These are phyloP conservation scores for Anisodus tanguticus DNA, from an alignment of 257 asterid genomes.

Conservation along the genomic window DNA sequence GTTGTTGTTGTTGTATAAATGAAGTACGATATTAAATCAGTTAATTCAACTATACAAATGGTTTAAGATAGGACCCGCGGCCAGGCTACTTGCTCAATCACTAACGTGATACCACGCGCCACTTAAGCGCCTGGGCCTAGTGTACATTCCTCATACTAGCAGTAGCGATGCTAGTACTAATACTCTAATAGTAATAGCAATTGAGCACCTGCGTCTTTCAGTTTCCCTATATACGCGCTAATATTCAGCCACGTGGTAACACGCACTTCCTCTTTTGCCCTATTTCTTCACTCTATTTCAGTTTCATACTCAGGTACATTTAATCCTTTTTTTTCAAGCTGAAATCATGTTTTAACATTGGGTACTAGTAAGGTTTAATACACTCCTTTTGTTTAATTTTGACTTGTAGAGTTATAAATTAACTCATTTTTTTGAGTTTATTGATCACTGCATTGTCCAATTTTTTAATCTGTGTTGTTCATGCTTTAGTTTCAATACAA, in stretches of 20 bases:
- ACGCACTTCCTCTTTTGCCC: not conserved
- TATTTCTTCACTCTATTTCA: not conserved
- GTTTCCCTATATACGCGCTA: conserved; percentile 25
- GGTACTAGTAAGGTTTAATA: not conserved
- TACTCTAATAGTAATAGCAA: not conserved
- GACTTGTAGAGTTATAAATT: not conserved
- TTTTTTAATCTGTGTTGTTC: not conserved
- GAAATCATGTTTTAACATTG: not conserved
- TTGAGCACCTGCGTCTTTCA: not conserved
- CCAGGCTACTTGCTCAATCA: no score
- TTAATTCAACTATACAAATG: no score
- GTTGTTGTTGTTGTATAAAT: no score
- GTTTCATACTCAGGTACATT: no score
- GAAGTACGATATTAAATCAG: no score
- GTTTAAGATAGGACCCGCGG: no score
- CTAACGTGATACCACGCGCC: not conserved
- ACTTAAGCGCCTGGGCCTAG: not conserved
- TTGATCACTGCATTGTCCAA: not conserved
- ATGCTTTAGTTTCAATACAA: not conserved
- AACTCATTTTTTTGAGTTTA: not conserved
- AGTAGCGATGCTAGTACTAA: not conserved
- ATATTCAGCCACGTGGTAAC: not conserved
- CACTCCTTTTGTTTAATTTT: not conserved
- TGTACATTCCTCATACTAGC: not conserved
- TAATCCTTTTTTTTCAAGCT: no score